phyloP scores from a whole-genome alignment of 805 yeast species.

The Isabelozyma pseudorhagii region DNA sequence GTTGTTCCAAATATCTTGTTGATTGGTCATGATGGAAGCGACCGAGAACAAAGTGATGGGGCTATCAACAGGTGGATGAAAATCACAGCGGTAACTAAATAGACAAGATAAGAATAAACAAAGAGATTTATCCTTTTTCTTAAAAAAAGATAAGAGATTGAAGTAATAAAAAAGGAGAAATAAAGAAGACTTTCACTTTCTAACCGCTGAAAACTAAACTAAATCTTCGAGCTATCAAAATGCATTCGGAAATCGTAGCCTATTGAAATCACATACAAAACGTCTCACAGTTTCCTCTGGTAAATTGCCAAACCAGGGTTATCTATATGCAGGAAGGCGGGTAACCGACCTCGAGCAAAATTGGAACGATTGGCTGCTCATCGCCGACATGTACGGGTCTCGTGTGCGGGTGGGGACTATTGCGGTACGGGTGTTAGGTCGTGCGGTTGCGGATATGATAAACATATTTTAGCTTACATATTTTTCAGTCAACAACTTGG shows the following conservation, averaged over 20 bases:
- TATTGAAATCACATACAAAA: not conserved
- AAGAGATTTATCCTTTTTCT: no score
- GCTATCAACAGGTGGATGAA: not conserved
- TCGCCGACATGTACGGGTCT: not conserved
- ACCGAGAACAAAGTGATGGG: not conserved
- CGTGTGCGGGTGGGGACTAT: not conserved
- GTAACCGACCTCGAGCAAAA: not conserved
- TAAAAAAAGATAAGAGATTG: not conserved
- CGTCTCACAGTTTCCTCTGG: not conserved
- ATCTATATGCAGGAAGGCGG: not conserved
- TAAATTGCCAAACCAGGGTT: not conserved
- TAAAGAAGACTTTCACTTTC: not conserved
- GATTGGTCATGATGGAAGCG: conserved; percentile 30
- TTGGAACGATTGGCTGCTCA: not conserved
- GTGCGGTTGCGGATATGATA: no score
- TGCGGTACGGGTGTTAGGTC: not conserved
- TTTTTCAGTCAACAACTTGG: not conserved
- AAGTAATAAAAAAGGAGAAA: not conserved
- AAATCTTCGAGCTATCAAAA: not conserved
- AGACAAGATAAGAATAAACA: not conserved
- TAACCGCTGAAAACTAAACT: not conserved
- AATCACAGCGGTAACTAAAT: not conserved
- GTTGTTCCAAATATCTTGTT: conserved; percentile 41
- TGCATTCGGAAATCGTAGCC: not conserved
- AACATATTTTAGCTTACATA: no score